Evolutionary conservation across 345 rosid species (phyloP).

Genomic region (Eucalyptus erythrocorys): DNA sequence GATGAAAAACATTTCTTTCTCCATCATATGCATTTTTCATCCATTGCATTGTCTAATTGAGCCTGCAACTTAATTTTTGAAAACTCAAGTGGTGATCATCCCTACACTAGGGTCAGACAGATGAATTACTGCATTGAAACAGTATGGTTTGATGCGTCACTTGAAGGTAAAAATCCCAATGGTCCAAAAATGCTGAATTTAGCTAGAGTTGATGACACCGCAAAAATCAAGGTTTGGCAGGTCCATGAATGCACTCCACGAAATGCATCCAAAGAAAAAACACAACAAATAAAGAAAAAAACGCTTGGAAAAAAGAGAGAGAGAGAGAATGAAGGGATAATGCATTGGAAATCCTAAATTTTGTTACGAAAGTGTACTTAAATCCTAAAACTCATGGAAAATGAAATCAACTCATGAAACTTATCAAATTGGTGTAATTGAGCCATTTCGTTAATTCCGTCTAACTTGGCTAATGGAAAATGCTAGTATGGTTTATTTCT

Average conservation of each 20-base stretch:
- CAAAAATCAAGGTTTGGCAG: not conserved
- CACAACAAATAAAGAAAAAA: not conserved
- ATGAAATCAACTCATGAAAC: not conserved
- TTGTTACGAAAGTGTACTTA: not conserved
- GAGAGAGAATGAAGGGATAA: not conserved
- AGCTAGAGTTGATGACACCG: not conserved
- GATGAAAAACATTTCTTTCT: not conserved
- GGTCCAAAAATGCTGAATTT: not conserved
- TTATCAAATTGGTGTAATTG: not conserved
- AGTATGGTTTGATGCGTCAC: not conserved
- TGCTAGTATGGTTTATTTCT: not conserved
- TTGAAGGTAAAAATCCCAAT: not conserved
- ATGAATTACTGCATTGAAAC: not conserved
- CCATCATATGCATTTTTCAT: not conserved
- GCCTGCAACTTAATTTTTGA: not conserved
- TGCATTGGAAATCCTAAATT: not conserved
- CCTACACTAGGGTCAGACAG: not conserved
- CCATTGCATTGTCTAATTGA: not conserved
- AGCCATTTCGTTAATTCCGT: not conserved
- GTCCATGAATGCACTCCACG: not conserved
- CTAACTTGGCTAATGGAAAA: not conserved
- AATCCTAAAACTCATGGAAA: not conserved
- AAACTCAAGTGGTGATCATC: not conserved
- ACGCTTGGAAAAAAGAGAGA: too few species aligned
- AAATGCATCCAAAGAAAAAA: not conserved